Evolutionary conservation across 2,329 filamentous ascomycete genomes (phyloP), one percentile per base, ranked within the genome.

Genomic region (Juglanconis sp.): DNA sequence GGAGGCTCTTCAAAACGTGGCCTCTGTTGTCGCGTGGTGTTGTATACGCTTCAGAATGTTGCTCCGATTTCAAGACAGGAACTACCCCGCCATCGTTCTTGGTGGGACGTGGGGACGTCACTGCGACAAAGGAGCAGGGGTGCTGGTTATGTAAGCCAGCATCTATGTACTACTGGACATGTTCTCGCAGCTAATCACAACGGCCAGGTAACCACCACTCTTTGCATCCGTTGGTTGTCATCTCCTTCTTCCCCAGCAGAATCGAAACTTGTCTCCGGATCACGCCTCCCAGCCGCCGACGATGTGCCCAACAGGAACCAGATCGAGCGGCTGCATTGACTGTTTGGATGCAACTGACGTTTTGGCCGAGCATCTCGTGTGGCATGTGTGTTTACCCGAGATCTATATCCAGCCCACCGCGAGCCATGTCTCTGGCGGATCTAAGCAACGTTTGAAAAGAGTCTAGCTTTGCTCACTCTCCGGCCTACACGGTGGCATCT

Each of bases 271-370:
- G 13, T 7, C 34, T 30, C 38, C 30, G 53, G 44, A 57, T 50
- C 32, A 52, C 50, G 48, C 17, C 34, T 53, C 36, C 49, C 53
- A 60, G 48, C 57, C 57, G 57, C 61, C 50, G 44, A 40, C n/a
- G 32, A 17, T 51, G 40, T 44, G 46, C 48, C 42, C 52, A 53
- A 31, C 44, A 47, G 38, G 54, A 32, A 40, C 38, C 46, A 46
- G 11, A 24, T 3, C 49, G 17, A 34, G 53, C 57, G 30, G 36
- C 24, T 53, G 49, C 61, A 44, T 51, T 51, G 46, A 36, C 44
- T 10, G 24, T 51, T 35, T 49, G 36, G 46, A 52, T 47, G 46
- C 48, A 47, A 34, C 48, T 38, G 4, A 38, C 24, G 17, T 24
- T 17, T 34, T 47, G 51, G 30, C 32, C n/a, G 40, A 40, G 36